Base-by-base conservation (phyloP, 2,329 filamentous ascomycete genomes). In the Plectosphaerella cucumerina region DNA sequence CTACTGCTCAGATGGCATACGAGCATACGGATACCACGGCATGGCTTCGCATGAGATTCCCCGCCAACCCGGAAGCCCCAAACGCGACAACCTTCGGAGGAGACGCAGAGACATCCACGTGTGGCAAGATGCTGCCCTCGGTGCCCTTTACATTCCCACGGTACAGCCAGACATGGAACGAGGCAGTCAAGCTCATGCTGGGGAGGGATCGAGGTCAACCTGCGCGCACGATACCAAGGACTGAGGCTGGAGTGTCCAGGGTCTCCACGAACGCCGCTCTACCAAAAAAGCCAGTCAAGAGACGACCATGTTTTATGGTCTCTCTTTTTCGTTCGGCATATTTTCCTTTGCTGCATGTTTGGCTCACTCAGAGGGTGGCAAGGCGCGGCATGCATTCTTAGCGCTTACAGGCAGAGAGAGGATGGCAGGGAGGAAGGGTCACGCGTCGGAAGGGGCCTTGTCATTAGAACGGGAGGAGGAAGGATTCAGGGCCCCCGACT, bases 311-410 rank as follows among this genome's bases (percentile, higher is more conserved):
- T 18, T 37, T 26, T 48, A 18, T 34, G 51, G 31, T 9, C 18
- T 42, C 48, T 37, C 46, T 22, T 34, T 26, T 26, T 21, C 15
- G 17, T 45, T 21, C 20, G n/a, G 43, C 22, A 31, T 9, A 42
- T 42, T 42, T 42, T 42, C 44, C 49, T 42, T 33, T 45, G 46
- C 37, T 46, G 52, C 53, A 52, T 54, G 53, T 44, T n/a, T 54
- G 46, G 49, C 31, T 42, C 39, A 42, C 26, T 11, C 15, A 42
- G 39, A 42, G 43, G 53, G 41, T 9, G 39, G 44, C 20, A 17
- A n/a, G 46, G 10, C n/a, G 50, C 22, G 47, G 49, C 51, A 49
- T 54, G 53, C 52, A 55, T 54, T 55, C 23, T 42, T 21, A 55
- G 52, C 51, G 53, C 49, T 52, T 41, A 54, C 47, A 45, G 46